Base-by-base conservation (phyloP, 345 rosid genomes). In the Brassica cretica region DNA sequence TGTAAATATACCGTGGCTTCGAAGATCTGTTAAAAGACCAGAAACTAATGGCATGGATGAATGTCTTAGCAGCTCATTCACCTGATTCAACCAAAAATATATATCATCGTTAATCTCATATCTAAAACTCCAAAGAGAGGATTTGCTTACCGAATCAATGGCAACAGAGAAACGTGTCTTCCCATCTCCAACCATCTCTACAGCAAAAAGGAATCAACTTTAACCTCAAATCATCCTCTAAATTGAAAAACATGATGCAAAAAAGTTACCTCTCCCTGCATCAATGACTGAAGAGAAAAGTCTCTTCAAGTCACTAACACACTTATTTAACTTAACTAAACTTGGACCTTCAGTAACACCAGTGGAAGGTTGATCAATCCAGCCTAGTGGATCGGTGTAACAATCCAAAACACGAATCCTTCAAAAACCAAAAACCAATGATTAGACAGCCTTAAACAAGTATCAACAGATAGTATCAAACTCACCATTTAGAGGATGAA, bases 401-500 rank as follows among this genome's bases (percentile, higher is more conserved):
- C 97, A 95, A 83, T 95, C 99, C 88, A 95, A 84, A 64, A 93
- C 81, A 68, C 75, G 87, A 87, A 91, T 73, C 93, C 97, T 93
- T 82, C 63, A 71, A 70, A 58, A 4, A 1, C n/a, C 60, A 59
- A 53, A 53, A 69, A 18, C 51, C 49, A 30, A 8, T 21, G 24
- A 21, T 21, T 21, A 21, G 24, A 21, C 24, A 21, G 24, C 24
- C 24, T 21, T 21, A 21, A 21, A 21, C 24, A 21, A 21, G 1
- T 21, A 21, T 21, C 24, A 21, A 21, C 24, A 21, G 24, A 21
- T 21, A 21, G 24, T 27, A 35, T 51, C 16, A 7, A 27, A 70
- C 8, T 80, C 60, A 94, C 98, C 97, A 86, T 76, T 89, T 88
- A 10, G 80, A 60, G 73, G 91, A 81, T 27, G 88, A 84, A 69